phyloP scores from a whole-genome alignment of 2,329 filamentous ascomycete genomes.

The Cladophialophora yegresii region DNA sequence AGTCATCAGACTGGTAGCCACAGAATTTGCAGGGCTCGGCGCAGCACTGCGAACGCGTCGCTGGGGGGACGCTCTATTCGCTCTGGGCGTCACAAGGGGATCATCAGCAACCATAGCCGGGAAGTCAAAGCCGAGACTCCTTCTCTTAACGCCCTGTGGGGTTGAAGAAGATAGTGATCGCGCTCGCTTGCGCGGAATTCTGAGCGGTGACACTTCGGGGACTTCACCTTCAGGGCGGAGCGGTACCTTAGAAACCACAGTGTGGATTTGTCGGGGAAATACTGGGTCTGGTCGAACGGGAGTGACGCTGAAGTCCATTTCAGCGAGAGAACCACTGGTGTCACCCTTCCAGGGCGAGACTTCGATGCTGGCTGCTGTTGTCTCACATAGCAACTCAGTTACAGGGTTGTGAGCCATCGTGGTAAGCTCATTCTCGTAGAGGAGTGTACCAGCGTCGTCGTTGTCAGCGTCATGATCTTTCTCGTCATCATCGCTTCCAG shows the following conservation, averaged over 20 bases:
- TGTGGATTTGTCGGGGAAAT: conserved; percentile 64
- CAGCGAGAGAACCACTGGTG: not conserved
- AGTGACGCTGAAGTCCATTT: conserved; percentile 46
- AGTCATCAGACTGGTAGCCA: conserved; percentile 24
- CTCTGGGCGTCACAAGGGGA: conserved; percentile 17
- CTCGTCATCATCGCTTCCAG: not conserved
- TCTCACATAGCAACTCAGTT: not conserved
- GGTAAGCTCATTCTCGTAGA: not conserved
- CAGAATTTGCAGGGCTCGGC: conserved; percentile 32
- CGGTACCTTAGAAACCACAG: conserved; percentile 71
- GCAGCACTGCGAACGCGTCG: conserved; percentile 31
- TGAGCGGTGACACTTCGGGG: conserved; percentile 45
- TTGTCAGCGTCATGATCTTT: not conserved
- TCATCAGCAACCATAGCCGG: not conserved
- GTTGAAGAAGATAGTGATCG: conserved; percentile 55
- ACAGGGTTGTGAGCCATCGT: not conserved
- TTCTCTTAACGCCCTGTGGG: conserved; percentile 36
- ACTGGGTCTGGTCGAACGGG: conserved; percentile 54
- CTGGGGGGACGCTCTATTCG: conserved; percentile 23
- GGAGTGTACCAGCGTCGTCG: not conserved
- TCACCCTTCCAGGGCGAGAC: conserved; percentile 7
- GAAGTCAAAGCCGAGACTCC: conserved; percentile 18
- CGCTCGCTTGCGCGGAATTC: conserved; percentile 50
- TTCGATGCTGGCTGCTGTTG: conserved; percentile 16
- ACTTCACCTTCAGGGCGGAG: conserved; percentile 65